Conservation (phyloP, 1,139 yeast species). For the Dujonia santamariae region DNA sequence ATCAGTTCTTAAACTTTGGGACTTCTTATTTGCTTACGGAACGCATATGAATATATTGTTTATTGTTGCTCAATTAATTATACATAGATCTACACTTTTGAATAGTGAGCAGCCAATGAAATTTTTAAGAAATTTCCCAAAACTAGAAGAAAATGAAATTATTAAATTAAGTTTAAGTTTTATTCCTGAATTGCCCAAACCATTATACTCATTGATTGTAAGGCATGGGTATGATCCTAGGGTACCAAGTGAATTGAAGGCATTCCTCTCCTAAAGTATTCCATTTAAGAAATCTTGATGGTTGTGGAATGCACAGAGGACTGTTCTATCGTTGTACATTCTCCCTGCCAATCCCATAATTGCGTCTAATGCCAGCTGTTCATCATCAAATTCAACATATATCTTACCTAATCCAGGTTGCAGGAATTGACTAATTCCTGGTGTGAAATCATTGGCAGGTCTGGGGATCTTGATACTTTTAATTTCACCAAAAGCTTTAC, state of each 20-base stretch:
- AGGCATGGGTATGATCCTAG: constrained; percentile 67
- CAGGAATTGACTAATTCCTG: constrained; percentile 41
- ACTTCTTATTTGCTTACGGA: constrained; percentile 86
- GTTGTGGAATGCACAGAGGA: constrained; percentile 63
- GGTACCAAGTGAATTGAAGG: constrained; percentile 39
- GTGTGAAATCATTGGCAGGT: constrained; percentile 52
- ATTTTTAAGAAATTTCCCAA: constrained; percentile 69
- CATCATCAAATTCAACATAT: constrained; percentile 59
- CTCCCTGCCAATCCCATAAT: constrained; percentile 65
- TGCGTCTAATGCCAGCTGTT: constrained; percentile 55
- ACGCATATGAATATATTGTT: constrained; percentile 83
- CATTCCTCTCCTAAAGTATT: constrained; percentile 18
- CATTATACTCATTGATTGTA: constrained; percentile 63
- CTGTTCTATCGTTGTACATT: constrained; percentile 65
- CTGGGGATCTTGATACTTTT: constrained; percentile 60
- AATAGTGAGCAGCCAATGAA: constrained; percentile 69
- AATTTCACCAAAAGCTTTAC: constrained; percentile 52
- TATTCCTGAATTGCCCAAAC: constrained; percentile 70
- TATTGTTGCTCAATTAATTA: constrained; percentile 78
- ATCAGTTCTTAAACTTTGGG: constrained; percentile 83
- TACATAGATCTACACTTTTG: constrained; percentile 61
- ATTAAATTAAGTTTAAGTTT: constrained; percentile 80
- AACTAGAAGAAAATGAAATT: constrained; percentile 68
- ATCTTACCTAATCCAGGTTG: constrained; percentile 70
- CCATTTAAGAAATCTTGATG: constrained; percentile 50